Base-by-base conservation (phyloP, 257 asterid genomes). In the Jacaranda mimosifolia region DNA sequence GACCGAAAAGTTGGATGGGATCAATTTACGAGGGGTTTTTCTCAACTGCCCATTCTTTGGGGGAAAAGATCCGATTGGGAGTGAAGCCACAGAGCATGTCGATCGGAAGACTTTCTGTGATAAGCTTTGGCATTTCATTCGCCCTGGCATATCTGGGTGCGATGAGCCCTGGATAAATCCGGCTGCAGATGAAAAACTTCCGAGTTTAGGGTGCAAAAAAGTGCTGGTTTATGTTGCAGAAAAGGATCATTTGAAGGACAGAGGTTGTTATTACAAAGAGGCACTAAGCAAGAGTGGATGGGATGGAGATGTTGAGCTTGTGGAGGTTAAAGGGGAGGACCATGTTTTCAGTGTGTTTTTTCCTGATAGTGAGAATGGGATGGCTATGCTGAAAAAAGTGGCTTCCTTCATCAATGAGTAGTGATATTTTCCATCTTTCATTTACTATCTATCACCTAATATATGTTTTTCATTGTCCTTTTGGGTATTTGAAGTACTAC, bases 141-240 rank as follows among this genome's bases (percentile, higher is more conserved):
- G 77, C 73, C 89, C 90, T 7, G 65, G 79, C 13, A 9, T 67
- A 0, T 17, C 64, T 2, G 80, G 80, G n/a, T 68, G 17, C 7
- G 85, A 82, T 15, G 82, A 90, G 43, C 92, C 91, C 35, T 57
- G 63, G 79, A 42, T 86, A 7, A 86, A 85, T 79, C 93, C 90
- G 11, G 82, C 49, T 6, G 77, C 7, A 86, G 89, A 90, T 75
- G 73, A 81, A 9, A 72, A 77, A 5, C 72, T 86, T 15, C 72
- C 64, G 40, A 66, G 74, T 8, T 78, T 90, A 1, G 87, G 85
- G 15, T 85, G 90, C 65, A 56, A 19, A 6, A 82, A 68, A 55
- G 81, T 88, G 43, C 55, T 88, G 60, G 79, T 90, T 72, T 86
- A 64, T 13, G 90, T 88, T 1, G 96, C 85, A 0, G 90, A 67